Evolutionary conservation across 1,139 yeast genomes (phyloP).

Genomic region (Sugiyamaella sp.): DNA sequence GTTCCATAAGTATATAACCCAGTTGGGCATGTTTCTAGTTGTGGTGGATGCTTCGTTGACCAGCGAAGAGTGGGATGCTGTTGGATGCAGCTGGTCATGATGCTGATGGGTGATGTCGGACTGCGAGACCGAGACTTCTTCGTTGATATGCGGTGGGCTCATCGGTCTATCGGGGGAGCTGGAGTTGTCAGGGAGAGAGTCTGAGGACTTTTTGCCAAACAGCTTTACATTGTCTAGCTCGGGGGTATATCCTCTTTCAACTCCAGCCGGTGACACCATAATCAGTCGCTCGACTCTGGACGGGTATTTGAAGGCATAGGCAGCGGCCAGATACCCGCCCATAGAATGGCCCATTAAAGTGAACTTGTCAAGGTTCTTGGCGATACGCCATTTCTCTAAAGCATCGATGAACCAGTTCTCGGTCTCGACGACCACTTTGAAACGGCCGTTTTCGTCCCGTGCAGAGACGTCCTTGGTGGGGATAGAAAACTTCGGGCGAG

Average conservation of each 20-base stretch:
- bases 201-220: slow-evolving; percentile 11
- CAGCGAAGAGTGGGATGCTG: slow-evolving; percentile 4
- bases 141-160: neutral
- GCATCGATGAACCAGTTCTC: slow-evolving; percentile 77
- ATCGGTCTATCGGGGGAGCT: neutral
- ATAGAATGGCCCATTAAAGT: slow-evolving; percentile 83
- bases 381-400: slow-evolving; percentile 71
- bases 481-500: slow-evolving; percentile 53
- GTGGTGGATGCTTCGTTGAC: slow-evolving; percentile 20
- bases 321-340: slow-evolving; percentile 82
- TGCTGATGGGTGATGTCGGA: slow-evolving; percentile 11
- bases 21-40: slow-evolving; percentile 18
- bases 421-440: slow-evolving; percentile 51
- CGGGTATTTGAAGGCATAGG: slow-evolving; percentile 76
- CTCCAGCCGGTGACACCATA: slow-evolving; percentile 83
- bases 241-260: slow-evolving; percentile 43
- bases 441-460: slow-evolving; percentile 44
- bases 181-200: neutral
- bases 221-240: slow-evolving; percentile 30
- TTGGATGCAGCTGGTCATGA: slow-evolving; percentile 4
- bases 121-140: slow-evolving; percentile 9
- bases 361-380: slow-evolving; percentile 53
- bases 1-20: slow-evolving; percentile 41
- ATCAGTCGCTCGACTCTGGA: slow-evolving; percentile 59
- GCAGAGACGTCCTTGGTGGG: slow-evolving; percentile 36